Conservation (phyloP, 2,329 filamentous ascomycete species). For the Colletotrichum eleusines region DNA sequence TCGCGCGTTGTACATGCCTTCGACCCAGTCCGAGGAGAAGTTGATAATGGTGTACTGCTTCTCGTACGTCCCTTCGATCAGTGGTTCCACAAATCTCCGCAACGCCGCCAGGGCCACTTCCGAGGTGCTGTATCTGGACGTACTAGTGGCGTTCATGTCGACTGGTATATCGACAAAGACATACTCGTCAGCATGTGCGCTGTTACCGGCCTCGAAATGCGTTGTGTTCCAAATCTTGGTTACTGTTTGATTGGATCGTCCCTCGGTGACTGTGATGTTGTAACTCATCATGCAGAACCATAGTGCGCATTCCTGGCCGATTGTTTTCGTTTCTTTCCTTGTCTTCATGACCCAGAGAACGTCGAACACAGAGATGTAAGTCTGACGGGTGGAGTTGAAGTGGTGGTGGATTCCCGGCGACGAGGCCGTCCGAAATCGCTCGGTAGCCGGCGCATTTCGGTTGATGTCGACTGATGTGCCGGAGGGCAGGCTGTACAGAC, state of each 20-base stretch:
- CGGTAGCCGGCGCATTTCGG: slow-evolving; percentile 42
- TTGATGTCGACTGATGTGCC: slow-evolving; percentile 47
- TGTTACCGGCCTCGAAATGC: slow-evolving; percentile 45
- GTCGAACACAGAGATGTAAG: slow-evolving; percentile 53
- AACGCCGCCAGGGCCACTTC: slow-evolving; percentile 48
- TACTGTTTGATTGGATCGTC: slow-evolving; percentile 45
- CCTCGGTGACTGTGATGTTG: slow-evolving; percentile 47
- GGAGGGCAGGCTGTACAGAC: slow-evolving; percentile 48
- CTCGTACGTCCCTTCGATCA: slow-evolving; percentile 50
- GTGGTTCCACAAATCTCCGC: slow-evolving; percentile 49
- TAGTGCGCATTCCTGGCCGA: slow-evolving; percentile 50
- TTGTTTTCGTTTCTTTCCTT: slow-evolving; percentile 37
- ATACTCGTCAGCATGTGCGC: slow-evolving; percentile 47
- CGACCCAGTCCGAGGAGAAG: slow-evolving; percentile 54
- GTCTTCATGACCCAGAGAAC: slow-evolving; percentile 49
- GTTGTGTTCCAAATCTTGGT: slow-evolving; percentile 49
- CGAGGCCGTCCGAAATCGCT: slow-evolving; percentile 49
- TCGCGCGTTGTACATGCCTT: slow-evolving; percentile 52
- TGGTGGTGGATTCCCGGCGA: slow-evolving; percentile 33
- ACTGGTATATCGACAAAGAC: slow-evolving; percentile 50
- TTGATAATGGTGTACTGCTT: slow-evolving; percentile 46
- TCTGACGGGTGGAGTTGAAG: slow-evolving; percentile 42
- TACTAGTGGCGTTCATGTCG: slow-evolving; percentile 45
- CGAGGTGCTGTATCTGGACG: slow-evolving; percentile 50
- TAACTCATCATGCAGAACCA: slow-evolving; percentile 55